Evolutionary conservation across 2,329 filamentous ascomycete species (phyloP), one percentile per base, ranked within the genome.

Genomic region (Microsporum ferrugineum): DNA sequence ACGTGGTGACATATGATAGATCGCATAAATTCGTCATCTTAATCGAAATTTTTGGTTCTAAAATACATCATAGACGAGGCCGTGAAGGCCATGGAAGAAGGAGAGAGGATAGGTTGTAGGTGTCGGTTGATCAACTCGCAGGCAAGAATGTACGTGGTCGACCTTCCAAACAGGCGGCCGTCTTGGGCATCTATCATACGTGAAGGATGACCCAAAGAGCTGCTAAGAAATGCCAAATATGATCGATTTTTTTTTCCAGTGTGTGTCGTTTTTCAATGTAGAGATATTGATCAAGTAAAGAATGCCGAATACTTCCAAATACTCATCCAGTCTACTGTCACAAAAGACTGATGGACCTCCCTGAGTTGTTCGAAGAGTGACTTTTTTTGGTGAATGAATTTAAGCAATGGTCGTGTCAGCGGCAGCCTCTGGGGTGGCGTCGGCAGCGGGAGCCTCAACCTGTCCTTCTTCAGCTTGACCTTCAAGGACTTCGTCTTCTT

Each of bases 401-500:
- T 72, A 69, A 63, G 64, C 67, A 61, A 62, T 63, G 65, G 70
- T 72, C 43, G 71, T 70, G 64, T 72, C 73, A 60, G 75, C 70
- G 67, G 74, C 68, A 61, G 72, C 63, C 69, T 80, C 78, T 58
- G 76, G 72, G 62, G 75, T 58, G 49, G 65, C 63, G 29, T 63
- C 64, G 55, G 63, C 67, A 59, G 61, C 60, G 33, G 69, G 64
- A 63, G 69, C 63, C 59, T 68, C 58, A 51, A 63, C 70, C 17
- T 38, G 34, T 70, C 17, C 17, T 17, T 78, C 75, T 62, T 74
- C 72, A 59, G 71, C 69, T 64, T 76, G 74, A 59, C 80, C 78
- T 61, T 74, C 78, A 62, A 79, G 76, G 68, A 81, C 87, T 71
- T 88, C 85, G 74, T 96, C 92, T 78, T 96, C 92, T 88, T 97